Percentiles rank a stretch among this genome's conserved stretches.
Evolutionary conservation across 805 yeast genomes (phyloP).

Genomic region (Candida broadrunensis): DNA sequence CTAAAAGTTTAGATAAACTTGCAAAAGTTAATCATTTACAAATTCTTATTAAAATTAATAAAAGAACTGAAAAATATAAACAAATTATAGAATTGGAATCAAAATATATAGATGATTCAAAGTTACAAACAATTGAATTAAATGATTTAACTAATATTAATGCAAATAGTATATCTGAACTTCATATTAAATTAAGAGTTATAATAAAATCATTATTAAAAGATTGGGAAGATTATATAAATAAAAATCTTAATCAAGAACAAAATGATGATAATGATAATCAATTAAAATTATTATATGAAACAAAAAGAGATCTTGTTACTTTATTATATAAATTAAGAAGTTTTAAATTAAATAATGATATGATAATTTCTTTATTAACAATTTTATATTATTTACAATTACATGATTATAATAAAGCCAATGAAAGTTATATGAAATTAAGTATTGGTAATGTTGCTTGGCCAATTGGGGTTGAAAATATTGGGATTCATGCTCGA

Average conservation of each 20-base stretch:
- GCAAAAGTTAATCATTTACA: conserved; percentile 12
- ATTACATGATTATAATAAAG: conserved; percentile 43
- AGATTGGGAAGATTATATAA: conserved; percentile 35
- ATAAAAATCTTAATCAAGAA: conserved; percentile 5
- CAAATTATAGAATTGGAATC: conserved; percentile 7
- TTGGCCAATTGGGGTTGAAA: conserved; percentile 87
- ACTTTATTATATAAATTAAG: conserved; percentile 44
- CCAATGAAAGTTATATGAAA: conserved; percentile 68
- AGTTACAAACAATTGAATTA: neutral
- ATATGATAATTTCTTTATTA: conserved; percentile 51
- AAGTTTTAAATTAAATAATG: conserved; percentile 35
- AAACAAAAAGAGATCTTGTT: conserved; percentile 47
- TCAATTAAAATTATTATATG: conserved; percentile 16
- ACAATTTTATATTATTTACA: conserved; percentile 66
- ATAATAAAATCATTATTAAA: conserved; percentile 43
- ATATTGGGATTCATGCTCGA: conserved; percentile 77
- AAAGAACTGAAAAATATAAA: conserved; percentile 8
- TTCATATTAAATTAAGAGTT: conserved; percentile 43
- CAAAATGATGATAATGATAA: too few species aligned
- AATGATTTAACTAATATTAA: neutral
- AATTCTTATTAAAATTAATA: neutral
- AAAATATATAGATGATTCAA: neutral
- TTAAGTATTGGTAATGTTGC: conserved; percentile 84
- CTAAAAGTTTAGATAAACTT: conserved; percentile 9
- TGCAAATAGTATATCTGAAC: neutral